Conservation (phyloP, 2,329 filamentous ascomycete genomes). For the Cercospora citrullina region DNA sequence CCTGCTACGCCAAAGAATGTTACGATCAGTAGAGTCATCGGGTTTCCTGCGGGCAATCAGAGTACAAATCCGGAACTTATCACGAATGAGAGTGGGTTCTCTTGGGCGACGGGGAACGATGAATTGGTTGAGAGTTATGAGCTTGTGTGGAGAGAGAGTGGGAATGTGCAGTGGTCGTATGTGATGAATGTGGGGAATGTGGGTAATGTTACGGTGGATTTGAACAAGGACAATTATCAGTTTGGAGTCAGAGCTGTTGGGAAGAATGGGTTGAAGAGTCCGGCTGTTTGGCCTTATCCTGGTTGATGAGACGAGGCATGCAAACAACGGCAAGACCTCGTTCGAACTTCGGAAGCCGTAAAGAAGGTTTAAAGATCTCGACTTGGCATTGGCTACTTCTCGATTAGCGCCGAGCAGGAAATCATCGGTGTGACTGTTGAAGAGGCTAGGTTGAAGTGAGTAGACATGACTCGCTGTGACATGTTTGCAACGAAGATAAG, state of each 20-base stretch:
- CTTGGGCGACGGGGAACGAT: constrained; percentile 49
- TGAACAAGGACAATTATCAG: constrained; percentile 60
- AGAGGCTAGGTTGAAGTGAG: too few relatives aligned
- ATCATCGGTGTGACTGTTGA: too few relatives aligned
- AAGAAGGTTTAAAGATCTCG: too few relatives aligned
- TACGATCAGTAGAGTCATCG: constrained; percentile 39
- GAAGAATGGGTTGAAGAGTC: constrained; percentile 53
- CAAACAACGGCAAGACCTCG: too few relatives aligned
- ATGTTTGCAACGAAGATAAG: too few relatives aligned
- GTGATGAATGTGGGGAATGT: constrained; percentile 50
- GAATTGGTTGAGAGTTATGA: constrained; percentile 52
- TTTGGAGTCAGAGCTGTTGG: constrained; percentile 58
- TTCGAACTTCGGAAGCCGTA: too few relatives aligned
- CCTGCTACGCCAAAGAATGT: constrained; percentile 55
- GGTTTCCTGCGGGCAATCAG: constrained; percentile 31
- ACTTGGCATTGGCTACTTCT: too few relatives aligned
- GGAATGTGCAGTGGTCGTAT: constrained; percentile 46
- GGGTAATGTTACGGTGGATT: constrained; percentile 46
- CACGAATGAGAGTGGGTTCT: constrained; percentile 52
- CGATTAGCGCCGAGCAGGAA: too few relatives aligned
- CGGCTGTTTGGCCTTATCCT: constrained; percentile 49
- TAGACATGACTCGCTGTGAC: not conserved
- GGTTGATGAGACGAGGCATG: too few relatives aligned
- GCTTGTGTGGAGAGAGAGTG: constrained; percentile 57
- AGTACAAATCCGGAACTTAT: constrained; percentile 30